A percentile compares a stretch with the other conserved stretches of the same genome.
These are phyloP conservation scores for Sonneratia caseolaris DNA, from an alignment of 345 rosid species.

Conservation along the genomic window DNA sequence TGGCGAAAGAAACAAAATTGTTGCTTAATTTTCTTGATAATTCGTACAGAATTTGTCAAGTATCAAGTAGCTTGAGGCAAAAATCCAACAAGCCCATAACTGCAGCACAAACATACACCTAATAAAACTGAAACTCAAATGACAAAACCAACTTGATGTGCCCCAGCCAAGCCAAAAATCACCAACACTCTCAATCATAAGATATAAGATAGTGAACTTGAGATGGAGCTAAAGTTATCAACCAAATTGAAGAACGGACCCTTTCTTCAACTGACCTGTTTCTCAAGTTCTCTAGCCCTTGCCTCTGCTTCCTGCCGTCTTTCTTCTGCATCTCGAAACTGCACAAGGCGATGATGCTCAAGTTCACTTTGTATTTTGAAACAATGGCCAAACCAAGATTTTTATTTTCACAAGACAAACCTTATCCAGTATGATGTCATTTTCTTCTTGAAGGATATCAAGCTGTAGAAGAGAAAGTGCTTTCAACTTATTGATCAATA, in stretches of 20 bases:
- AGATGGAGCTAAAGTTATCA: not conserved
- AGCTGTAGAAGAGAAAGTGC: conserved; percentile 38
- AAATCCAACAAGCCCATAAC: not conserved
- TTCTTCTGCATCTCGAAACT: conserved; percentile 81
- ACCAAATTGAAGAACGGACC: too few species aligned
- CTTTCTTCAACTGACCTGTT: conserved; percentile 46
- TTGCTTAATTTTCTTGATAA: not conserved
- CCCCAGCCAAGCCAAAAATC: not conserved
- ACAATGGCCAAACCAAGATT: not conserved
- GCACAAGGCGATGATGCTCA: conserved; percentile 13
- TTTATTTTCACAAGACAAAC: conserved; percentile 5
- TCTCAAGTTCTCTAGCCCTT: conserved; percentile 91
- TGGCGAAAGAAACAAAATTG: not conserved
- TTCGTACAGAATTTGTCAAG: not conserved
- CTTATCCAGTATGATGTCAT: conserved; percentile 18
- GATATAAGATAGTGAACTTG: not conserved
- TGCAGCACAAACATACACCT: not conserved
- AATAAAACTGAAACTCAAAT: not conserved
- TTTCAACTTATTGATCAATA: conserved; percentile 9
- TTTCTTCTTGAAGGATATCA: conserved; percentile 26
- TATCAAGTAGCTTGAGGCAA: not conserved
- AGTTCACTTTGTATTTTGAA: not conserved
- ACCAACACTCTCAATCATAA: not conserved
- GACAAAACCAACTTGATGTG: not conserved
- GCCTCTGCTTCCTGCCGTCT: conserved; percentile 83